A percentile compares a stretch with the other conserved stretches of the same genome.
These are phyloP conservation scores for Truncatella angustata DNA, from an alignment of 2,329 filamentous ascomycete species.

Conservation along the genomic window DNA sequence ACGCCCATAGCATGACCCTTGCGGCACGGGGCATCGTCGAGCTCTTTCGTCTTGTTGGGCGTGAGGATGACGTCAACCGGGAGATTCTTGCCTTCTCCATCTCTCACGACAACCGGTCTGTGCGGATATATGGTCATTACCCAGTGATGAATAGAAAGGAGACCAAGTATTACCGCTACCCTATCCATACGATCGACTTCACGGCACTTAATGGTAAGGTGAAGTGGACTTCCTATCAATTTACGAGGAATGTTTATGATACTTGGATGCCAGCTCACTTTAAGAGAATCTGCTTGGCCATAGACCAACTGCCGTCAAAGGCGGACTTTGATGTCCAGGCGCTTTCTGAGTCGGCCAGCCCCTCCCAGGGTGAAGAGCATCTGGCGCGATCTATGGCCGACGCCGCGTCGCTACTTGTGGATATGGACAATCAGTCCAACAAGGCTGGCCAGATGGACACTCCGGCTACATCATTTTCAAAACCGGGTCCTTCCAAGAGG, in stretches of 20 bases:
- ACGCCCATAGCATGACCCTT: constrained; percentile 39
- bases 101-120: neutral
- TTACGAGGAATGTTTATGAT: constrained; percentile 35
- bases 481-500: constrained; percentile 6
- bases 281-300: constrained; percentile 33
- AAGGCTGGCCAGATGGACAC: neutral
- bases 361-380: neutral
- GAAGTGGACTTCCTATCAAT: constrained; percentile 35
- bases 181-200: constrained; percentile 32
- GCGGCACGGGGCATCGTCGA: constrained; percentile 36
- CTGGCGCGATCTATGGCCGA: neutral
- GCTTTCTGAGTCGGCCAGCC: constrained; percentile 8
- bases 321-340: constrained; percentile 10
- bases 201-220: constrained; percentile 29
- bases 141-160: constrained; percentile 24
- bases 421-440: neutral
- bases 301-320: constrained; percentile 28
- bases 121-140: neutral
- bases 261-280: constrained; percentile 34
- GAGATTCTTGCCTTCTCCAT: neutral
- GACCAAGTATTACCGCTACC: constrained; percentile 36
- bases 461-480: neutral
- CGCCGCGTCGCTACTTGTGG: neutral
- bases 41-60: constrained; percentile 35
- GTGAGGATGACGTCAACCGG: constrained; percentile 8